Evolutionary conservation across 208 protist genomes (phyloP), one percentile per base, ranked within the genome.

Genomic region (Novymonas esmeraldas): DNA sequence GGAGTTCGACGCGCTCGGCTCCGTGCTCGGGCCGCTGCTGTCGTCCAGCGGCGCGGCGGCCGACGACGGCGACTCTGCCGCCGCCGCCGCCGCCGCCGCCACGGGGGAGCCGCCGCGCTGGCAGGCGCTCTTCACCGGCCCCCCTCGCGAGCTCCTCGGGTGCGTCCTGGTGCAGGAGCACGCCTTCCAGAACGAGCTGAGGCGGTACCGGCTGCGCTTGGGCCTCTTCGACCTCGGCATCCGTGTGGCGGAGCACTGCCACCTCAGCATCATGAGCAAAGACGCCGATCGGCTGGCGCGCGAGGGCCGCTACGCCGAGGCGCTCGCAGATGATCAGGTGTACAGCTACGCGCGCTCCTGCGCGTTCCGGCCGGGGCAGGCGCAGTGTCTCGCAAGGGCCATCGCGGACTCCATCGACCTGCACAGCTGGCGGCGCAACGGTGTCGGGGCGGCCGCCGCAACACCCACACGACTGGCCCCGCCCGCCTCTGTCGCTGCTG

Each of bases 101-200:
- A 57, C 41, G 11, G 56, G 16, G 7, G 49, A 13, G 2, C 44
- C 18, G 11, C 45, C 29, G 29, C 58, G 79, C 10, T 72, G 73
- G 48, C 45, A 58, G 3, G 16, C 42, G 3, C 76, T 95, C 2
- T 81, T 67, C 34, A 39, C 48, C 42, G 89, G 86, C n/a, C 82
- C 84, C 0, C 39, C 50, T 41, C 84, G 87, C 45, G 87, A 95
- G 82, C 72, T 95, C 22, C 74, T 95, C 13, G 85, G 79, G 11
- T 93, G 86, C 55, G 76, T 95, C 41, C 77, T 95, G 28, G 80
- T 95, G 39, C 85, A 95, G 72, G 78, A 80, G 26, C 83, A 86
- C 58, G 90, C 90, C 33, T 95, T 95, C 54, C 90, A 95, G 52
- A 92, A 91, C 64, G 90, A 95, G 60, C 64, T 93, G 75, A 79